A percentile compares a stretch with the other conserved stretches of the same genome.
Conservation (phyloP, 495 filamentous ascomycete species). For the Aspergillus ellipticus region DNA sequence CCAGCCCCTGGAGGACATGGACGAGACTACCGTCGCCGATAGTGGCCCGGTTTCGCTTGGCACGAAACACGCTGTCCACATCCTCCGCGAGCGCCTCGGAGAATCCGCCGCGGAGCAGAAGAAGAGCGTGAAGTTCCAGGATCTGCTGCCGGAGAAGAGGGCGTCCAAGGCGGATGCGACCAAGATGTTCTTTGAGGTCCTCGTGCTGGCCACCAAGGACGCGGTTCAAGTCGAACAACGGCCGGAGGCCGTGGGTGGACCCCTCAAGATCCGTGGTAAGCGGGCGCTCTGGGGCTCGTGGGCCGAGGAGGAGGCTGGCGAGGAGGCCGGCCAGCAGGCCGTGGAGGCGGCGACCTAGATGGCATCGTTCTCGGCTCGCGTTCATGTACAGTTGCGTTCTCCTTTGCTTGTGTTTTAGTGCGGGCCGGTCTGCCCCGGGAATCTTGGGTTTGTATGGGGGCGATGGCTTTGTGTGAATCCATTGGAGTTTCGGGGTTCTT, state of each 20-base stretch:
- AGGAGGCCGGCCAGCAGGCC: slow-evolving; percentile 44
- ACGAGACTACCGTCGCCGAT: slow-evolving; percentile 80
- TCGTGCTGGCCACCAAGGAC: slow-evolving; percentile 96
- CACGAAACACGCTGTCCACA: slow-evolving; percentile 92
- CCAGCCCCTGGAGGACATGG: slow-evolving; percentile 54
- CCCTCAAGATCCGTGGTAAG: slow-evolving; percentile 80
- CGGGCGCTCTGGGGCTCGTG: slow-evolving; percentile 90
- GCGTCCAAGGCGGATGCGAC: slow-evolving; percentile 86
- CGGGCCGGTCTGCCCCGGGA: slow-evolving; percentile 8
- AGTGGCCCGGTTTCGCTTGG: slow-evolving; percentile 79
- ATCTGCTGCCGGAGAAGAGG: slow-evolving; percentile 74
- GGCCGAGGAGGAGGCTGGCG: slow-evolving; percentile 79
- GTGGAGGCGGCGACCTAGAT: slow-evolving; percentile 27
- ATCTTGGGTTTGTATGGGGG: slow-evolving; percentile 5
- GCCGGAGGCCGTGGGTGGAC: slow-evolving; percentile 65
- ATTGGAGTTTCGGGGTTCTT: slow-evolving; percentile 14
- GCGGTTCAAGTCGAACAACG: slow-evolving; percentile 95
- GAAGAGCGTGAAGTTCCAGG: slow-evolving; percentile 84
- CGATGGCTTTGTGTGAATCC: slow-evolving; percentile 12
- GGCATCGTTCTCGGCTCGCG: not conserved
- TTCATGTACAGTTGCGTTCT: slow-evolving; percentile 12
- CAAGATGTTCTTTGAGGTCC: slow-evolving; percentile 98
- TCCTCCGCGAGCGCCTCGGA: slow-evolving; percentile 85
- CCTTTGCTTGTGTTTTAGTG: slow-evolving; percentile 4
- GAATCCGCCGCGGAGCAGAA: slow-evolving; percentile 58